Evolutionary conservation across 352 stramenopile genomes (phyloP), one percentile per base, ranked within the genome.

Genomic region (Phytophthora pisi): DNA sequence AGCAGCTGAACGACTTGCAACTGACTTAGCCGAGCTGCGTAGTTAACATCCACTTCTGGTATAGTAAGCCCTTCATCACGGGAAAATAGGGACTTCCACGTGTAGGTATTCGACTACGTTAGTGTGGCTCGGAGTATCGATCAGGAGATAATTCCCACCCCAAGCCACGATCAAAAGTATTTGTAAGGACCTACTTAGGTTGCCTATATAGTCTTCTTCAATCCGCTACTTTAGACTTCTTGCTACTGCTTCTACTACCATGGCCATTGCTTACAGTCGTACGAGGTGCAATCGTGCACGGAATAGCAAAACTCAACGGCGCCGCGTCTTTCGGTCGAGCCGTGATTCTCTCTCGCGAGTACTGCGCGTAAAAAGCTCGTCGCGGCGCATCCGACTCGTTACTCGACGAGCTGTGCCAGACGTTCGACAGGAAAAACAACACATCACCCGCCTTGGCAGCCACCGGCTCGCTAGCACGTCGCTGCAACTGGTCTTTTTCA

Each of bases 361-460:
- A 93, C 58, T 93, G 86, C 0, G 79, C 83, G 70, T 93, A 93
- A 58, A 92, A 92, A 1, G 84, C 86, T 7, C 83, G 78, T 34
- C 86, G 77, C 24, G 50, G 24, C 1, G 42, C 28, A 15, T 71
- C 36, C 9, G 86, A 88, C 20, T 72, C 61, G 57, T 93, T 93
- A 66, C 56, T 72, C 9, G 82, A 81, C 3, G 86, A 93, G 52
- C 66, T 83, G 49, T 93, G 86, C 86, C 83, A 93, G 24, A 92
- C 77, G 51, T 89, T 78, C 2, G 86, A 93, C 42, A 79, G 58
- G 57, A 93, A 93, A 47, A 91, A 73, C n/a, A 93, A 8, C 26
- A 80, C 79, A 10, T 80, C 74, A 3, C 85, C 85, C 9, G 75
- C 75, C 26, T 61, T 49, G 4, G 59, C 73, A 6, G 69, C 31